phyloP scores from a whole-genome alignment of 352 stramenopile genomes.

The Saprolegnia parasitica region DNA sequence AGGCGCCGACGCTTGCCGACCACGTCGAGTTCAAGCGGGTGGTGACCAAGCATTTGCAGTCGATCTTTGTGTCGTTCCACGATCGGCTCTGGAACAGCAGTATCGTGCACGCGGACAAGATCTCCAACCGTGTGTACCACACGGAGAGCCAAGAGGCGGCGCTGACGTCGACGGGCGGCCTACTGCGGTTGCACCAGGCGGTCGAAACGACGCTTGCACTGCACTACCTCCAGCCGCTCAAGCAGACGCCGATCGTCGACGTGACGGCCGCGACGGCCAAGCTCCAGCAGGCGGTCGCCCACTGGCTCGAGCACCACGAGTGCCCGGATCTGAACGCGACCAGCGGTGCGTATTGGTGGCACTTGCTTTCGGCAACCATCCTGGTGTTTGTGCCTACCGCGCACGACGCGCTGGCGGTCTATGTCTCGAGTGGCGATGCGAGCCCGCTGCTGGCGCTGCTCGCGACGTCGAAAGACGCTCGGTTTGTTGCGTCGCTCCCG shows the following conservation, averaged over 20 bases:
- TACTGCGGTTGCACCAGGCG: constrained; percentile 22
- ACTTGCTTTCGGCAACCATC: constrained; percentile 49
- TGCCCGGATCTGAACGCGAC: background rate
- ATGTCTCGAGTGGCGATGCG: constrained; percentile 27
- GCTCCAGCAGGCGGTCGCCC: constrained; percentile 9
- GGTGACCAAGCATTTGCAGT: constrained; percentile 60
- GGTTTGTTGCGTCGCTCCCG: constrained; percentile 33
- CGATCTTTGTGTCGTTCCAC: constrained; percentile 68
- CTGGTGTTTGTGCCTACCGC: constrained; percentile 49
- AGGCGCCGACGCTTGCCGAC: constrained; percentile 32
- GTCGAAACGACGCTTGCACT: constrained; percentile 26
- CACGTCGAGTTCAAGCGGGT: constrained; percentile 46
- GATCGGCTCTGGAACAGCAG: constrained; percentile 70
- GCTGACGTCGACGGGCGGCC: background rate
- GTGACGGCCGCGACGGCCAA: constrained; percentile 15
- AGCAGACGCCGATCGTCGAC: constrained; percentile 23
- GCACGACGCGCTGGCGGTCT: background rate
- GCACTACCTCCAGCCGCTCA: constrained; percentile 18
- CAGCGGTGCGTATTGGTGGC: constrained; percentile 37
- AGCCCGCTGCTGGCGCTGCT: constrained; percentile 27
- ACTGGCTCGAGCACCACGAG: constrained; percentile 11
- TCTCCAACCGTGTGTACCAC: constrained; percentile 27
- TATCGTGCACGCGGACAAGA: constrained; percentile 64
- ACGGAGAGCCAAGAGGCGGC: background rate
- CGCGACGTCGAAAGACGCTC: background rate